phyloP scores from a whole-genome alignment of 1,284 basidiomycete species.

The Athelia psychrophila region DNA sequence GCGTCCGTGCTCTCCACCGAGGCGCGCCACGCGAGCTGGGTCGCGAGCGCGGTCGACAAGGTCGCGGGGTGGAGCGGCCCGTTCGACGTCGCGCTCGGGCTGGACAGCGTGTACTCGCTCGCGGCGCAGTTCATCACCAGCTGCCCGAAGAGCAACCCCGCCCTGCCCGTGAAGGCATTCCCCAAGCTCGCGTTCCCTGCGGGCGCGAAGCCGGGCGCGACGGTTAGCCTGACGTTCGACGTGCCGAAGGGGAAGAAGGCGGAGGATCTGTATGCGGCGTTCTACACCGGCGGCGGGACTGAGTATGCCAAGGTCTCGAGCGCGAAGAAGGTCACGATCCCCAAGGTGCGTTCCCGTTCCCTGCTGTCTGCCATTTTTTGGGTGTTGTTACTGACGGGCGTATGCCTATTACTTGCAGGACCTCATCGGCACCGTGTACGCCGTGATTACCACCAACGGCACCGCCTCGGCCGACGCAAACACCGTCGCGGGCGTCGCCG shows the following conservation, averaged over 20 bases:
- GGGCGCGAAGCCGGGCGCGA: slow-evolving; percentile 5
- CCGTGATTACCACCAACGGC: slow-evolving; percentile 27
- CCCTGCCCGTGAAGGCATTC: slow-evolving; percentile 38
- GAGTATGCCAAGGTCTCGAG: slow-evolving; percentile 22
- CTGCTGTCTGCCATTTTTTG: too few relatives aligned
- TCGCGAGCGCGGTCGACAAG: slow-evolving; percentile 27
- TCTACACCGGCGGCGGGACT: slow-evolving; percentile 32
- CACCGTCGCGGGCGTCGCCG: slow-evolving; percentile 45
- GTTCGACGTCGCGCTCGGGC: slow-evolving; percentile 44
- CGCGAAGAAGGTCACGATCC: slow-evolving; percentile 25
- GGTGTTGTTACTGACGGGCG: too few relatives aligned
- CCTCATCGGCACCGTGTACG: slow-evolving; percentile 31
- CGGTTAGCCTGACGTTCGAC: slow-evolving; percentile 11
- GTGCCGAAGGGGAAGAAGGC: background rate
- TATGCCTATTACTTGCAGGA: too few relatives aligned
- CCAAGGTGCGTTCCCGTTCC: too few relatives aligned
- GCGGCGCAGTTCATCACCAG: slow-evolving; percentile 38
- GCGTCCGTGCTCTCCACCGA: slow-evolving; percentile 41
- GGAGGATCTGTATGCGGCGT: slow-evolving; percentile 27
- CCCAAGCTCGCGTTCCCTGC: slow-evolving; percentile 28
- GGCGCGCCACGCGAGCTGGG: slow-evolving; percentile 49
- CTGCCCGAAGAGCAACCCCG: slow-evolving; percentile 48
- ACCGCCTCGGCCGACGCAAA: slow-evolving; percentile 32
- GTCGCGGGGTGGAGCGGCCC: background rate
- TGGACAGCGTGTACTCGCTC: slow-evolving; percentile 46